Conservation (phyloP, 169 alveolate genomes). For the Cryptosporidium tyzzeri region DNA sequence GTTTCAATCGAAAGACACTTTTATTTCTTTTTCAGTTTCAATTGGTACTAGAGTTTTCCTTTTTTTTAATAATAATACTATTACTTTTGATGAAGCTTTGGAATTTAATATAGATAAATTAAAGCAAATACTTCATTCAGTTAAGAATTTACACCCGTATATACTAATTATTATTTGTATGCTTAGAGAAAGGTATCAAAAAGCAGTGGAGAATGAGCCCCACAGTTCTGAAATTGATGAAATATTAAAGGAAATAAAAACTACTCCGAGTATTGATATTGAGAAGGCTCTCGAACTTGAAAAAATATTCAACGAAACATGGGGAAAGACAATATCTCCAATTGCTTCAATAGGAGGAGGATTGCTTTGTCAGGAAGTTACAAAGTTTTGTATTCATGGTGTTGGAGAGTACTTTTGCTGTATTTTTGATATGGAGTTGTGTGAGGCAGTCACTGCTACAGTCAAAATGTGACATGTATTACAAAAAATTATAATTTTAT, state of each 20-base stretch:
- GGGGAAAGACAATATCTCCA: slow-evolving; percentile 69
- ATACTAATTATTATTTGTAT: slow-evolving; percentile 16
- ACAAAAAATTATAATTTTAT: background rate
- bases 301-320: background rate
- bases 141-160: slow-evolving; percentile 50
- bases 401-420: slow-evolving; percentile 51
- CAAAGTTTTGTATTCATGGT: slow-evolving; percentile 39
- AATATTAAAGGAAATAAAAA: slow-evolving; percentile 11
- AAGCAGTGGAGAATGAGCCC: background rate
- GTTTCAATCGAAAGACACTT: background rate
- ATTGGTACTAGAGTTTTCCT: slow-evolving; percentile 60
- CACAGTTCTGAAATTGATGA: background rate
- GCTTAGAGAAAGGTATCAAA: slow-evolving; percentile 1
- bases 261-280: slow-evolving; percentile 8
- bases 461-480: background rate
- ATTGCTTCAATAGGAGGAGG: slow-evolving; percentile 74
- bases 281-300: slow-evolving; percentile 13
- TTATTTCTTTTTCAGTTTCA: slow-evolving; percentile 35
- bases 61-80: slow-evolving; percentile 34
- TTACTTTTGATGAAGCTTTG: slow-evolving; percentile 16
- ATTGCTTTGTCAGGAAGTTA: slow-evolving; percentile 56
- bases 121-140: background rate
- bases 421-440: slow-evolving; percentile 59
- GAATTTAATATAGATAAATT: background rate
- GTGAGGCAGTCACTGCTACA: slow-evolving; percentile 68